These are phyloP conservation scores for Afroboletus lepidellus DNA, from an alignment of 1,284 basidiomycete genomes.

Conservation along the genomic window DNA sequence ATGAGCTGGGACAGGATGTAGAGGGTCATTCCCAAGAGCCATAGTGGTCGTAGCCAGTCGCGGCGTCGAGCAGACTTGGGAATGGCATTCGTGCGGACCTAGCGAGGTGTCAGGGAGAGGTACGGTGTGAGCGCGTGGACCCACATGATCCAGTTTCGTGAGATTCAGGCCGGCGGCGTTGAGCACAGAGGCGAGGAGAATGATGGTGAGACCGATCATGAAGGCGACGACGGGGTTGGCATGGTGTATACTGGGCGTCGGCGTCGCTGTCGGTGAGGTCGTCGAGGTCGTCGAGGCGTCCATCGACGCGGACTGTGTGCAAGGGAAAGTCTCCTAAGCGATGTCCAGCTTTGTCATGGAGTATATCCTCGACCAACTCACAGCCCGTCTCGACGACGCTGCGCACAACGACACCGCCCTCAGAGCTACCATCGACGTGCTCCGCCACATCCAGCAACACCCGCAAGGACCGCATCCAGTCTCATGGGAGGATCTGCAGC, in stretches of 20 bases:
- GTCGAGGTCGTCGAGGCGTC: slow-evolving; percentile 8
- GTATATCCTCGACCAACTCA: slow-evolving; percentile 28
- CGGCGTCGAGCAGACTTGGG: slow-evolving; percentile 66
- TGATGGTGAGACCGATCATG: slow-evolving; percentile 78
- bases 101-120: slow-evolving; percentile 4
- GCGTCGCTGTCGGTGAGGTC: slow-evolving; percentile 2
- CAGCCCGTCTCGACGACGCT: slow-evolving; percentile 4
- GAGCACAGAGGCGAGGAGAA: slow-evolving; percentile 73
- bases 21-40: slow-evolving; percentile 79
- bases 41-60: slow-evolving; percentile 77
- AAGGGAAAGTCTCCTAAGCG: slow-evolving; percentile 23
- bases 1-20: slow-evolving; percentile 85
- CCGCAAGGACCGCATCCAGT: slow-evolving; percentile 18
- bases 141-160: slow-evolving; percentile 80
- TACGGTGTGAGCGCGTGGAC: slow-evolving; percentile 18
- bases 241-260: slow-evolving; percentile 33
- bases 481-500: slow-evolving; percentile 28
- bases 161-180: slow-evolving; percentile 85
- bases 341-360: slow-evolving; percentile 21
- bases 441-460: slow-evolving; percentile 22
- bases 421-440: slow-evolving; percentile 19
- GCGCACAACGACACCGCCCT: slow-evolving; percentile 14
- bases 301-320: slow-evolving; percentile 12
- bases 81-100: slow-evolving; percentile 70
- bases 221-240: slow-evolving; percentile 69